Conservation (phyloP, 148 eudicot species). For the Camellia japonica region DNA sequence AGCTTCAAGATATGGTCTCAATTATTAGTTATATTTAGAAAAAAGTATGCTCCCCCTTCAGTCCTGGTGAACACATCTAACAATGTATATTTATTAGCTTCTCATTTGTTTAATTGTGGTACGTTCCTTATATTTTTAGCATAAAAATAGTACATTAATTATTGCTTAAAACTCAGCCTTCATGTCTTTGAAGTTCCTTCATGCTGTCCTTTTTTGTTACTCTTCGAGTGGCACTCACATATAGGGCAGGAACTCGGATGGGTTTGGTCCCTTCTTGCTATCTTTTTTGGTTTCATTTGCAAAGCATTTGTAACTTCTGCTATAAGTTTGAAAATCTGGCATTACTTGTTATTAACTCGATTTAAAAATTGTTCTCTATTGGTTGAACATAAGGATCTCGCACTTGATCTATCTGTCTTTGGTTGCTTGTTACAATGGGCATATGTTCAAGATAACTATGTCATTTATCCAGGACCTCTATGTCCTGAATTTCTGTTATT, state of each 20-base stretch:
- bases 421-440: neutral
- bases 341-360: neutral
- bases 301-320: neutral
- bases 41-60: neutral
- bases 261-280: no score
- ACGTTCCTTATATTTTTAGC: neutral
- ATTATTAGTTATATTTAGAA: constrained; percentile 10
- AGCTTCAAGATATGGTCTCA: neutral
- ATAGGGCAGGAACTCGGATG: no score
- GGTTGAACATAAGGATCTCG: neutral
- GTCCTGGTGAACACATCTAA: neutral
- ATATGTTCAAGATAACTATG: neutral
- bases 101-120: neutral
- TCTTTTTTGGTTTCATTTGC: neutral
- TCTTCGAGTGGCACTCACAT: no score
- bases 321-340: neutral
- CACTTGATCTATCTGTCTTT: neutral
- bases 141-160: neutral
- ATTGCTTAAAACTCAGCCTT: neutral
- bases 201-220: neutral
- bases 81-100: neutral
- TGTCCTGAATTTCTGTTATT: neutral
- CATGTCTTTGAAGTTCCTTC: neutral
- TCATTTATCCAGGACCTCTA: neutral
- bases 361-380: neutral